phyloP scores from a whole-genome alignment of 345 rosid species.

The Eucalyptus sideroxylon region DNA sequence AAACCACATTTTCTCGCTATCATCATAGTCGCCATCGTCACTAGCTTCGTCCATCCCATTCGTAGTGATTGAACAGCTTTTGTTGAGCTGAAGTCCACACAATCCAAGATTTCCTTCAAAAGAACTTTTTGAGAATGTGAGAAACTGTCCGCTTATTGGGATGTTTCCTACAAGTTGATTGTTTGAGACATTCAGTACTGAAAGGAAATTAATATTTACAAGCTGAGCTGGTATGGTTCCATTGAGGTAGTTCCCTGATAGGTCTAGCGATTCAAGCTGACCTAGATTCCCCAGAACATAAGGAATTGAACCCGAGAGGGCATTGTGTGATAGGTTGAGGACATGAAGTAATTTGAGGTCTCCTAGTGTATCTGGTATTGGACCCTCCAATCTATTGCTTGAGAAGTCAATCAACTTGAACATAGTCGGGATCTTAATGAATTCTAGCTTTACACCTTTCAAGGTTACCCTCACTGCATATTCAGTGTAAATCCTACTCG shows the following conservation, averaged over 20 bases:
- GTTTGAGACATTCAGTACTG: conserved; percentile 8
- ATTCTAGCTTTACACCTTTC: too few relatives aligned
- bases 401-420: neutral
- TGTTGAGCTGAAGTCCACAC: conserved; percentile 7
- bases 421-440: too few relatives aligned
- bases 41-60: neutral
- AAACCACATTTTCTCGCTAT: neutral
- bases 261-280: conserved; percentile 5
- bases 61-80: too few relatives aligned
- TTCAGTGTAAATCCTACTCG: rapidly evolving
- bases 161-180: too few relatives aligned
- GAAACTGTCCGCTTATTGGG: too few relatives aligned
- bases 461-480: too few relatives aligned
- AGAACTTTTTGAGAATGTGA: too few relatives aligned
- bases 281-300: conserved; percentile 2
- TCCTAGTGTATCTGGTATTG: conserved; percentile 8
- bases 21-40: rapidly evolving
- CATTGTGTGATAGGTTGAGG: conserved; percentile 12
- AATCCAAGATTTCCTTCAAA: conserved; percentile 1
- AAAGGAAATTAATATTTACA: conserved; percentile 1
- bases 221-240: conserved; percentile 17
- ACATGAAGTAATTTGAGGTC: neutral
- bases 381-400: conserved; percentile 7
- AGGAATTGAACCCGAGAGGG: conserved; percentile 8
- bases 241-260: conserved; percentile 5